Evolutionary conservation across 768 basidiomycete genomes (phyloP), one percentile per base, ranked within the genome.

Genomic region (Leccinellum albellum): DNA sequence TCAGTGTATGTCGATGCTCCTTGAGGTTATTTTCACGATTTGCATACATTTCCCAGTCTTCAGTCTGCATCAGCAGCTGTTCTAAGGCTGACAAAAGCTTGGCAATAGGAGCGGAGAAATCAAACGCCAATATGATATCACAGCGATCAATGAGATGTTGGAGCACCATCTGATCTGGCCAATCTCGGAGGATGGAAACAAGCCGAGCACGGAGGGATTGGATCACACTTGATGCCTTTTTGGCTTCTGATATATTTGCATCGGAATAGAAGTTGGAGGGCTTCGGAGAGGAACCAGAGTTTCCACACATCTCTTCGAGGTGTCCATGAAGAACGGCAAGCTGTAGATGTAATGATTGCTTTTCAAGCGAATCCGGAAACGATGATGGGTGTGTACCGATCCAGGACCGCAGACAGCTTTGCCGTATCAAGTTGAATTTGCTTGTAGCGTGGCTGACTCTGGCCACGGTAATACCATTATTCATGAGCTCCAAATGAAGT

Each of bases 131-230:
- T 57, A 94, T 79, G 8, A 76, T 70, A 40, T 87, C 79, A 64
- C 89, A 94, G 31, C 88, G 86, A 55, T 81, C 81, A 33, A 78
- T 76, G 33, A 99, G 79, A 68, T 96, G 87, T 28, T 88, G 89
- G n/a, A 97, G 78, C 9, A 98, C 91, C 88, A 95, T 94, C 70
- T 99, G 97, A 61, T 98, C 96, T 0, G 97, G 96, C 94, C 94
- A 99, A 62, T 94, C 88, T 58, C 77, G 73, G 24, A 88, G 78
- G 20, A 97, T 77, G 3, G 33, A 57, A 14, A 74, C 63, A 28
- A 98, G 76, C 2, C 86, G 82, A 4, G 55, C 55, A 47, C 76
- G 76, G 20, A 96, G 77, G 4, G 75, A 64, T 4, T 66, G 62
- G 9, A 96, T 67, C 14, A 88, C 67, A 0, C 66, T 68, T 3